Conservation (phyloP, 345 rosid species). For the Orychophragmus violaceus region DNA sequence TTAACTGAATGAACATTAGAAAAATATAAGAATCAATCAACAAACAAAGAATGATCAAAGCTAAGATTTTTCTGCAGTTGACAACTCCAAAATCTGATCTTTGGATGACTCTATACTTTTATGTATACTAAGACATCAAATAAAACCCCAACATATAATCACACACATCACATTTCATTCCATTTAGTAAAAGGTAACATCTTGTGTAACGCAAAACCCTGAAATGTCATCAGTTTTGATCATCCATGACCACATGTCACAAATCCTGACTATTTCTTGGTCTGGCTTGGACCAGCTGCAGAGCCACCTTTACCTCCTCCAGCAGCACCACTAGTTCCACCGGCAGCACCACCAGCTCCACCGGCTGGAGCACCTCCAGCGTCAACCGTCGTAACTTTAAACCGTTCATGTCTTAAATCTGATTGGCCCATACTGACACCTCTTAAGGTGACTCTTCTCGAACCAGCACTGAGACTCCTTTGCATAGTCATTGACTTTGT, state of each 20-base stretch:
- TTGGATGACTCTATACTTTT: background rate
- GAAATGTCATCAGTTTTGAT: background rate
- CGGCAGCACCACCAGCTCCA: slow-evolving; percentile 1
- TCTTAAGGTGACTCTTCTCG: background rate
- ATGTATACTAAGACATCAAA: background rate
- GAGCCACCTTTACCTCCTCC: slow-evolving; percentile 27
- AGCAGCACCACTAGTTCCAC: slow-evolving; percentile 2
- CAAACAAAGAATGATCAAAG: background rate
- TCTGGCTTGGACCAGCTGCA: slow-evolving; percentile 21
- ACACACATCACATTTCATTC: background rate
- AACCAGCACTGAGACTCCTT: slow-evolving; percentile 26
- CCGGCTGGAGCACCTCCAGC: slow-evolving; percentile 2
- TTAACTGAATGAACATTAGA: slow-evolving; percentile 2
- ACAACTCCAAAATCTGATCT: background rate
- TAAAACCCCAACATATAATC: background rate
- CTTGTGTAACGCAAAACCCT: background rate
- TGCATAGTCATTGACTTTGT: slow-evolving; percentile 19
- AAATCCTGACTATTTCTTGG: slow-evolving; percentile 23
- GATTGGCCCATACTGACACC: background rate
- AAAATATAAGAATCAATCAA: background rate
- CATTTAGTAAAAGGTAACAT: background rate
- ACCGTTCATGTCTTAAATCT: slow-evolving; percentile 18
- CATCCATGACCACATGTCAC: slow-evolving; percentile 14
- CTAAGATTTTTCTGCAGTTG: background rate
- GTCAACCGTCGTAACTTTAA: slow-evolving; percentile 25